These are phyloP conservation scores for Smallanthus sonchifolius DNA, from an alignment of 129 eudicot species.

Conservation along the genomic window DNA sequence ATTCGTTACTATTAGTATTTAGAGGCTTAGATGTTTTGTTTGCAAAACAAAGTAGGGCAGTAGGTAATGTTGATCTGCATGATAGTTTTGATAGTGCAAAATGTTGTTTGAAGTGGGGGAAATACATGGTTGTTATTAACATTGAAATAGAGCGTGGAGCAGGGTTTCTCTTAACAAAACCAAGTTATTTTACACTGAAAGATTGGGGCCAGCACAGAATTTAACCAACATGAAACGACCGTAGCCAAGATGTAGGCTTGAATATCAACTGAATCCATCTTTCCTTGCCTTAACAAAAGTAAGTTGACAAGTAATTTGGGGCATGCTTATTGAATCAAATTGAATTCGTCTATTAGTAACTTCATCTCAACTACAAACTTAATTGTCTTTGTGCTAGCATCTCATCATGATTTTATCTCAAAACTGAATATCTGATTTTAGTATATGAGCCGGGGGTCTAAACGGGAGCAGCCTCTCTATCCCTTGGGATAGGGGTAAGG, in stretches of 20 bases:
- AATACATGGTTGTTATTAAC: not conserved
- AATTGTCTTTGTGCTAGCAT: not conserved
- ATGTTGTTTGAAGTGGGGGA: not conserved
- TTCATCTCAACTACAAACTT: not conserved
- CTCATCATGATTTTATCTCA: not conserved
- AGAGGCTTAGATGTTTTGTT: not conserved
- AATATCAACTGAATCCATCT: not conserved
- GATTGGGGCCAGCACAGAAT: not conserved
- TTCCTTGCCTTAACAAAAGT: not conserved
- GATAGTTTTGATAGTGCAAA: not conserved
- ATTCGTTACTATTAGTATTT: not conserved
- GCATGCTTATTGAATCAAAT: not conserved
- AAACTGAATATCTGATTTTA: not conserved
- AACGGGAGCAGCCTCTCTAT: too few relatives aligned
- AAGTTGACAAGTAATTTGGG: not conserved
- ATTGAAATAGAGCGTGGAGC: not conserved
- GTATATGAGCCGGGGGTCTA: too few relatives aligned
- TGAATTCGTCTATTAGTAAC: not conserved
- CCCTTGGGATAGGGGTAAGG: too few relatives aligned
- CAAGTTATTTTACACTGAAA: not conserved
- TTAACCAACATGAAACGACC: not conserved
- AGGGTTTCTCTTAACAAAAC: not conserved
- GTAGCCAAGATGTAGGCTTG: not conserved
- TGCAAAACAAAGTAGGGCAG: not conserved
- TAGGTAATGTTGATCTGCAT: conserved; percentile 5